Evolutionary conservation across 345 rosid genomes (phyloP).

Genomic region (Eucalyptus camaldulensis): DNA sequence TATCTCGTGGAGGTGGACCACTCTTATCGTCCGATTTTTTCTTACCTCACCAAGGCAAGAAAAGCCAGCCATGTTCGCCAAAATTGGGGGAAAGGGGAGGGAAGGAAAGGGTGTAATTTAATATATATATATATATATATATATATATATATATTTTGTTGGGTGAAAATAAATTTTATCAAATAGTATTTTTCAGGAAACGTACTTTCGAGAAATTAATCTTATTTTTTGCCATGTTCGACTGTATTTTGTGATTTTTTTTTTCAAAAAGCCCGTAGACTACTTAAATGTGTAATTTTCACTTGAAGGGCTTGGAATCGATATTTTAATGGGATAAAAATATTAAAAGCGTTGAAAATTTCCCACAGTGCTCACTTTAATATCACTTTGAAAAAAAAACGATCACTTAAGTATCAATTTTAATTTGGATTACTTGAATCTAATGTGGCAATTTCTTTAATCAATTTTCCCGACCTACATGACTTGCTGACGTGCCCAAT

Average conservation of each 20-base stretch:
- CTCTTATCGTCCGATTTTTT: neutral
- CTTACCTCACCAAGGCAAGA: neutral
- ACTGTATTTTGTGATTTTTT: neutral
- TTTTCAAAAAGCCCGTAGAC: fast-evolving
- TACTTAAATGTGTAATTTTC: neutral
- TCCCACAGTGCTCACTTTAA: fast-evolving
- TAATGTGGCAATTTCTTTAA: fast-evolving
- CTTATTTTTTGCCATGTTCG: neutral
- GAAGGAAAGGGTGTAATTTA: neutral
- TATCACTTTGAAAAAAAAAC: fast-evolving
- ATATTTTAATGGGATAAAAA: neutral
- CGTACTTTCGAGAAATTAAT: no score
- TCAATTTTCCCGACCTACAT: fast-evolving
- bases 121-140: no score
- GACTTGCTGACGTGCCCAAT: no score
- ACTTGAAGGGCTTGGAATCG: fast-evolving
- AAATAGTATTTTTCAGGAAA: no score
- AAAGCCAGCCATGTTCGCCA: neutral
- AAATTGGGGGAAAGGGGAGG: fast-evolving
- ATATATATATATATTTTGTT: no score
- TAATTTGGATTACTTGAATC: fast-evolving
- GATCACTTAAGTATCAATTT: fast-evolving
- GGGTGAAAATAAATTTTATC: no score
- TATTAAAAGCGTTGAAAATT: fast-evolving
- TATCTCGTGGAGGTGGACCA: neutral